phyloP scores from a whole-genome alignment of 2,329 filamentous ascomycete genomes.

The Aureobasidium sp. region DNA sequence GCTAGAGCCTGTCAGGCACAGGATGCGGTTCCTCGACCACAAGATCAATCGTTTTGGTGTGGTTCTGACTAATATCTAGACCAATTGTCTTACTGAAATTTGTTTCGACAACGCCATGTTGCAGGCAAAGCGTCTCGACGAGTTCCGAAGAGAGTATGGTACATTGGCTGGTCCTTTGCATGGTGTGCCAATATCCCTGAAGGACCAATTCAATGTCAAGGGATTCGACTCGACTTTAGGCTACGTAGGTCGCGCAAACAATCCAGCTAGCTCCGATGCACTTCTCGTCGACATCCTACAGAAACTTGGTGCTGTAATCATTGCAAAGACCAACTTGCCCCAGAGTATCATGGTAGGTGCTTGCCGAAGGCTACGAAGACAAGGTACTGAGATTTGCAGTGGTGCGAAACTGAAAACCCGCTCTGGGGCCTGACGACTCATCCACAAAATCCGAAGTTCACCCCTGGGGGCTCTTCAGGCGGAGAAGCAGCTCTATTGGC shows the following conservation, averaged over 20 bases:
- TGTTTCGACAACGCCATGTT: constrained; percentile 49
- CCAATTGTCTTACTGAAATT: constrained; percentile 33
- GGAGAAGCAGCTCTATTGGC: constrained; percentile 39
- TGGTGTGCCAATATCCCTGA: constrained; percentile 40
- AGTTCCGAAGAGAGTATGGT: constrained; percentile 42
- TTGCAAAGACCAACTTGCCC: constrained; percentile 47
- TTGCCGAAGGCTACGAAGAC: neutral
- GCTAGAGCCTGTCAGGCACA: neutral
- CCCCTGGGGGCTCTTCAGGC: constrained; percentile 43
- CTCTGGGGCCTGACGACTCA: constrained; percentile 46
- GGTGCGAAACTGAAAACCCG: constrained; percentile 49
- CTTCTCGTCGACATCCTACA: constrained; percentile 44
- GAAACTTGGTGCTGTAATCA: constrained; percentile 44
- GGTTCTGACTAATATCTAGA: neutral
- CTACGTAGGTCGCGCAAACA: constrained; percentile 44
- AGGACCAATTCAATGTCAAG: constrained; percentile 51
- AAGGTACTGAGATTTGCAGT: constrained; percentile 27
- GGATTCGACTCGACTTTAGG: constrained; percentile 46
- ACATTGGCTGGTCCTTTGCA: constrained; percentile 27
- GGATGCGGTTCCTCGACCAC: neutral
- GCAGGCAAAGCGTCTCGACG: constrained; percentile 44
- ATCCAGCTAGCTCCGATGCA: constrained; percentile 44
- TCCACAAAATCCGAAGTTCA: constrained; percentile 36
- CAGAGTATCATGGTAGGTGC: constrained; percentile 42
- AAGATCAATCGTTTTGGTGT: too few relatives aligned